Base-by-base conservation (phyloP, 306 rosid genomes). In the Delonix regia region DNA sequence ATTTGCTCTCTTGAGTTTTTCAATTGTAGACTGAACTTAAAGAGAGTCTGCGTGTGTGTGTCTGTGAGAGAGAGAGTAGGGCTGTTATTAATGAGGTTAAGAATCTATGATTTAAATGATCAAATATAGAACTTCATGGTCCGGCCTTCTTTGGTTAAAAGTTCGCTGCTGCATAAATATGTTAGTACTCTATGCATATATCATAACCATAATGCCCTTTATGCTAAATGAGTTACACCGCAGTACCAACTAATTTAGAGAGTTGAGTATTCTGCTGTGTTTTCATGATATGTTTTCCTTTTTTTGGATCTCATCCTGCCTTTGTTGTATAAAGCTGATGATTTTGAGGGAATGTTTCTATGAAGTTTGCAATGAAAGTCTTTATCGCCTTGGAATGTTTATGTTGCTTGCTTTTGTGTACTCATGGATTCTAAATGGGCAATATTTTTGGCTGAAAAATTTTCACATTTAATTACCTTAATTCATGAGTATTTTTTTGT, bases 341-440 rank as follows among this genome's bases (percentile, higher is more conserved):
- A 66, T 66, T 66, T 45, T 41, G 52, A 41, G 33, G 12, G 71
- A 34, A 39, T 41, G 4, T 21, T 41, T 41, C 19, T 66, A 39
- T 11, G 49, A 71, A 34, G n/a, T 67, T 39, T 1, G 66, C 61
- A 30, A 59, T 56, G 13, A 22, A 51, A 45, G 14, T 39, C 13
- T 16, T 63, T 22, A 63, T 75, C 38, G 52, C 78, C 63, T 76
- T 14, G 18, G 49, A 24, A 70, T 69, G 21, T 57, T 48, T 47
- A 41, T 33, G 38, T 33, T 51, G 6, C 36, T 51, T 27, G 13
- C 73, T 56, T 80, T 56, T 19, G 30, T 74, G 27, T 19, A 44
- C 63, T 45, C 16, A 41, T 81, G 71, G 56, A 28, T 62, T 78
- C 71, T 64, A 25, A 56, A 55, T 63, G 30, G 52, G 75, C 60